A percentile compares a stretch with the other conserved stretches of the same genome.
Evolutionary conservation across 345 rosid species (phyloP).

Genomic region (Tarenaya hassleriana): DNA sequence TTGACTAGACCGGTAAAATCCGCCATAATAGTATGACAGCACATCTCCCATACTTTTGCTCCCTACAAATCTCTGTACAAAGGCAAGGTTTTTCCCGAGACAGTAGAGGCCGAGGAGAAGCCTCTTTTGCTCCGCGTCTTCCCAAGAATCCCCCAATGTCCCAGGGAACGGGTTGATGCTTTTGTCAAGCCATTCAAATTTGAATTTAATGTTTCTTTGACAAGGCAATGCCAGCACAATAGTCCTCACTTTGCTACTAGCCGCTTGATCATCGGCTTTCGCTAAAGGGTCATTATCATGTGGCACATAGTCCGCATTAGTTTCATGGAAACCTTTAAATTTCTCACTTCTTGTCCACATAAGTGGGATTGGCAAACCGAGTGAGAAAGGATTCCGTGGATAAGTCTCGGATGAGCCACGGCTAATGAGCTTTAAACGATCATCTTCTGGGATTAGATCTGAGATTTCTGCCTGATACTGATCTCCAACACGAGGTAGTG

Average conservation of each 20-base stretch:
- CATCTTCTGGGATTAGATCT: constrained; percentile 23
- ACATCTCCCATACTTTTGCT: constrained; percentile 53
- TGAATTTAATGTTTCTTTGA: constrained; percentile 30
- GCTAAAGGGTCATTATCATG: neutral
- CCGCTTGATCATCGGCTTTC: constrained; percentile 10
- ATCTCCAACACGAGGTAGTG: constrained; percentile 52
- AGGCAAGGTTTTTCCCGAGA: constrained; percentile 58
- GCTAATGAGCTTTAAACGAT: constrained; percentile 25
- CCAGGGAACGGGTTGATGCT: constrained; percentile 48
- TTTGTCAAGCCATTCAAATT: constrained; percentile 28
- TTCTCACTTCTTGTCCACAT: constrained; percentile 48
- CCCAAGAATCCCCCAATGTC: constrained; percentile 41
- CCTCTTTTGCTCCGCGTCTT: constrained; percentile 35
- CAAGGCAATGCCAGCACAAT: constrained; percentile 28
- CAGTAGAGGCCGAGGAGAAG: constrained; percentile 68
- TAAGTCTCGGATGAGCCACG: constrained; percentile 13
- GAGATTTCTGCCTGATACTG: constrained; percentile 54
- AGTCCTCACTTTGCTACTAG: constrained; percentile 23
- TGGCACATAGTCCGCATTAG: neutral
- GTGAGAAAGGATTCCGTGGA: constrained; percentile 16
- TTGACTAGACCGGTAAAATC: constrained; percentile 49
- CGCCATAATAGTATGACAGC: constrained; percentile 61
- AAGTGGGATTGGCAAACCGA: constrained; percentile 44
- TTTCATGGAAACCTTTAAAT: constrained; percentile 29
- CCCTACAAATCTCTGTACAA: constrained; percentile 49